These are phyloP conservation scores for Fusarium sp. DNA, from an alignment of 2,329 filamentous ascomycete genomes.

Conservation along the genomic window DNA sequence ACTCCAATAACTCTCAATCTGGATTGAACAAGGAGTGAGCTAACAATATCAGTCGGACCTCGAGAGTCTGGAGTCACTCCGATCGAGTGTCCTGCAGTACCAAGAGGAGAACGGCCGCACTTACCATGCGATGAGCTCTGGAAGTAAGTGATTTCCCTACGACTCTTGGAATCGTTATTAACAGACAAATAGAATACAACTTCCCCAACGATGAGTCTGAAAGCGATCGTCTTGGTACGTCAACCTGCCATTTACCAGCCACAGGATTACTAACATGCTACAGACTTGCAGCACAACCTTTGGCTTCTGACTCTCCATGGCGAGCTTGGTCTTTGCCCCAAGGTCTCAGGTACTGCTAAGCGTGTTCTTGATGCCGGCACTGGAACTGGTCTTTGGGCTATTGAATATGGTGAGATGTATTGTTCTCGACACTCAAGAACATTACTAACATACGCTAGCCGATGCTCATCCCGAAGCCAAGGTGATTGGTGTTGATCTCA, in stretches of 20 bases:
- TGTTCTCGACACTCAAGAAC: accelerated
- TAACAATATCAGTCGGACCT: neutral
- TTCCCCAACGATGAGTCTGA: constrained; percentile 15
- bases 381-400: constrained; percentile 11
- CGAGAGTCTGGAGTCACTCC: constrained; percentile 11
- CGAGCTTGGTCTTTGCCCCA: constrained; percentile 4
- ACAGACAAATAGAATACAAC: neutral
- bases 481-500: constrained; percentile 9
- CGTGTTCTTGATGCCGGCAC: constrained; percentile 16
- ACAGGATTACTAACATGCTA: neutral
- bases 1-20: accelerated
- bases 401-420: constrained; percentile 5
- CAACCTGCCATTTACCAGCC: accelerated
- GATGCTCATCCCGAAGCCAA: constrained; percentile 9
- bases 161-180: accelerated
- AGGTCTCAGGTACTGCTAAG: neutral
- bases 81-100: constrained; percentile 6
- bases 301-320: constrained; percentile 15
- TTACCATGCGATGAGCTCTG: constrained; percentile 13
- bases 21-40: neutral
- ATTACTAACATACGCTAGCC: neutral
- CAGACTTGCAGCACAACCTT: constrained; percentile 18
- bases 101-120: constrained; percentile 23
- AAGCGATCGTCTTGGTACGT: constrained; percentile 4
- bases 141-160: neutral